These are phyloP conservation scores for Kandelia obovata DNA, from an alignment of 345 rosid genomes.

Conservation along the genomic window DNA sequence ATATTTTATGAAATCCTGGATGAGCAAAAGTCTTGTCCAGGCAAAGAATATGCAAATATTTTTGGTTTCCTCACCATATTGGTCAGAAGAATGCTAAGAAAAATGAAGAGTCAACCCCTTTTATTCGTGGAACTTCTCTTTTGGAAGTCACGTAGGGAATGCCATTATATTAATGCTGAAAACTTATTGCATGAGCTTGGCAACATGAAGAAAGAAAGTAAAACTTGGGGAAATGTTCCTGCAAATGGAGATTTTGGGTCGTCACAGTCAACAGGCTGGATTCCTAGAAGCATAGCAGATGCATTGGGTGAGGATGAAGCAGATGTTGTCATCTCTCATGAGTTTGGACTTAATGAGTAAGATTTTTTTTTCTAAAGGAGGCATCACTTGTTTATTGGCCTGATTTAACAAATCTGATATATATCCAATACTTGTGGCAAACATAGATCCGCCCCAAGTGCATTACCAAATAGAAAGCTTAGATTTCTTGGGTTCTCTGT, in stretches of 20 bases:
- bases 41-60: constrained; percentile 54
- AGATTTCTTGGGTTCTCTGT: background rate
- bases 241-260: constrained; percentile 45
- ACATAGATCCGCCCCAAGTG: no score
- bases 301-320: constrained; percentile 99
- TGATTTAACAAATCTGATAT: background rate
- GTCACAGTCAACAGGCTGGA: constrained; percentile 48
- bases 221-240: constrained; percentile 31
- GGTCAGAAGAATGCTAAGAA: constrained; percentile 69
- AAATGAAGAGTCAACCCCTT: constrained; percentile 84
- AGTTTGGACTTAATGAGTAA: constrained; percentile 7
- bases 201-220: constrained; percentile 51
- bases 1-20: constrained; percentile 69
- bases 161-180: constrained; percentile 82
- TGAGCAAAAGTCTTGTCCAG: constrained; percentile 68
- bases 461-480: background rate
- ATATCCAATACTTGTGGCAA: no score
- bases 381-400: constrained; percentile 13
- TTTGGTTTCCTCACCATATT: constrained; percentile 60
- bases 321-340: constrained; percentile 76
- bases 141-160: constrained; percentile 80
- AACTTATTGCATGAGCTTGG: constrained; percentile 78
- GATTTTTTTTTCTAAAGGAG: background rate
- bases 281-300: constrained; percentile 76
- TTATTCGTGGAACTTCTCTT: constrained; percentile 92